Conservation (phyloP, 1,284 basidiomycete species). For the Ceratobasidium papillatum region DNA sequence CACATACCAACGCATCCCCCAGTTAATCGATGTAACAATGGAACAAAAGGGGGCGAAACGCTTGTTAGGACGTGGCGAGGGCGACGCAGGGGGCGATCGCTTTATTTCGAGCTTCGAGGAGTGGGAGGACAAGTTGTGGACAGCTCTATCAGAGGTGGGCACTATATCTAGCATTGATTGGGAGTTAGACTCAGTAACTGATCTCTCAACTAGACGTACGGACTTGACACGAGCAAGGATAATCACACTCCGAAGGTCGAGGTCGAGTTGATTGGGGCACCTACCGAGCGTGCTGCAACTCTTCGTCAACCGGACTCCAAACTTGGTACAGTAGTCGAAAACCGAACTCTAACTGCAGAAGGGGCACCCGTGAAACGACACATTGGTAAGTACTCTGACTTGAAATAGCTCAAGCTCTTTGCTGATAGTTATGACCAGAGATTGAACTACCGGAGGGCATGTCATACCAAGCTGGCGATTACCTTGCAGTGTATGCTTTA, state of each 20-base stretch:
- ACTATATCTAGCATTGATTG: neutral
- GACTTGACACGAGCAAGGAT: slow-evolving; percentile 45
- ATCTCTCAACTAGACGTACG: slow-evolving; percentile 19
- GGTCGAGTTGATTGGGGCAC: slow-evolving; percentile 53
- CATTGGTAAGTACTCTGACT: slow-evolving; percentile 51
- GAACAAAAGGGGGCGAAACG: slow-evolving; percentile 56
- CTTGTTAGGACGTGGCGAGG: slow-evolving; percentile 55
- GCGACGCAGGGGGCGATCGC: slow-evolving; percentile 56
- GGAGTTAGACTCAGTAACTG: neutral
- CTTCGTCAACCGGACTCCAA: slow-evolving; percentile 56
- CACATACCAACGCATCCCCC: slow-evolving; percentile 63
- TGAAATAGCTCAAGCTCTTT: neutral
- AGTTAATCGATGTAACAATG: slow-evolving; percentile 55
- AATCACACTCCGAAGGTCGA: slow-evolving; percentile 48
- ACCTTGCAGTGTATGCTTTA: slow-evolving; percentile 44
- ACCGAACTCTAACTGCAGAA: slow-evolving; percentile 55
- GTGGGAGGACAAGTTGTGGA: slow-evolving; percentile 58
- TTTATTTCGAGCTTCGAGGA: slow-evolving; percentile 61
- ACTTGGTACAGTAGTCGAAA: slow-evolving; percentile 56
- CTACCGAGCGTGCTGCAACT: slow-evolving; percentile 53
- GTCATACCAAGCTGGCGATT: slow-evolving; percentile 39
- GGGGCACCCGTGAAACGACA: slow-evolving; percentile 58
- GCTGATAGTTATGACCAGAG: slow-evolving; percentile 1
- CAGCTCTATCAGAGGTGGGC: slow-evolving; percentile 47
- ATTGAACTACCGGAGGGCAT: slow-evolving; percentile 25